A percentile compares a stretch with the other conserved stretches of the same genome.
These are phyloP conservation scores for Melanogaster broomeanus DNA, from an alignment of 768 basidiomycete genomes.

Conservation along the genomic window DNA sequence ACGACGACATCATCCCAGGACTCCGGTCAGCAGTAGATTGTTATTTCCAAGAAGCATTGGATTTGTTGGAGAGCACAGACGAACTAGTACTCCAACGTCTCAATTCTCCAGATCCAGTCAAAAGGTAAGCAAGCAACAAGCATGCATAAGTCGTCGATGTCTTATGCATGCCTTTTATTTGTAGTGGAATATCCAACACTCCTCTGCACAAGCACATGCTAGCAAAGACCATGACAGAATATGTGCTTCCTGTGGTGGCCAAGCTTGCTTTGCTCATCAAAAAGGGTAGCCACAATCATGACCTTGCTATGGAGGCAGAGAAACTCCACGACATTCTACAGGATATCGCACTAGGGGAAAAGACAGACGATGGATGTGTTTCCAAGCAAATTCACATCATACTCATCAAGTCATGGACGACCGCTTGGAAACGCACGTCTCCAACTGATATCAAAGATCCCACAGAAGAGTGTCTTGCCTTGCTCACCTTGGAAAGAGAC, in stretches of 20 bases:
- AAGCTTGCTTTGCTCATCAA: conserved; percentile 3
- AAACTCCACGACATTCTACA: too few species aligned
- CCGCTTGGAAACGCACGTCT: too few species aligned
- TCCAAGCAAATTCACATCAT: conserved; percentile 6
- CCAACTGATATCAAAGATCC: too few species aligned
- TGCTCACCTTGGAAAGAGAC: too few species aligned
- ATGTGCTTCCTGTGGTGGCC: neutral
- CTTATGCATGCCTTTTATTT: neutral
- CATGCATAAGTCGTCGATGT: neutral
- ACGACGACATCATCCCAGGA: neutral
- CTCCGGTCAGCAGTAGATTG: neutral
- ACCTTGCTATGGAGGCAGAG: too few species aligned
- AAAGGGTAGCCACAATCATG: too few species aligned
- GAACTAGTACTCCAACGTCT: conserved; percentile 10
- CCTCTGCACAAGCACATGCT: too few species aligned
- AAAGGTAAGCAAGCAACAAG: conserved; percentile 8
- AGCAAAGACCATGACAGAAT: conserved; percentile 14
- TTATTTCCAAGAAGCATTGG: too few species aligned
- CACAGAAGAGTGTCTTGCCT: too few species aligned
- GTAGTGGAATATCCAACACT: conserved; percentile 22
- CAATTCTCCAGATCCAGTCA: conserved; percentile 8
- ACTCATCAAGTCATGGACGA: conserved; percentile 10
- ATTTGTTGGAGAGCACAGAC: neutral
- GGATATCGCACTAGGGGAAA: too few species aligned
- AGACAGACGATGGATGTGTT: too few species aligned